Conservation (phyloP, 2,329 filamentous ascomycete species). For the Aspergillus awamori region DNA sequence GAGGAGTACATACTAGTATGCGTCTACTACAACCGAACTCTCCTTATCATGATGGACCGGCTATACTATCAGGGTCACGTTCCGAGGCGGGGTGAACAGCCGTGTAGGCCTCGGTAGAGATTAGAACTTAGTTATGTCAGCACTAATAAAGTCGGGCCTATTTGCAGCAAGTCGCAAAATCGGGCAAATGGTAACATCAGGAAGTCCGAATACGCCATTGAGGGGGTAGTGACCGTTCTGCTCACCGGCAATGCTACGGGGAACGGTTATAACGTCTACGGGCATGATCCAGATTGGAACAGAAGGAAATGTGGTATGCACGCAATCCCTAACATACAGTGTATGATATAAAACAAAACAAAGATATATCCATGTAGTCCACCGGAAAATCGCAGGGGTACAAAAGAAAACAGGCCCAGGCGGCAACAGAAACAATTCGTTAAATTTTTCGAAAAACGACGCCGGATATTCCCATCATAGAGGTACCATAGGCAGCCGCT, state of each 20-base stretch:
- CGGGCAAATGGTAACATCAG: not conserved
- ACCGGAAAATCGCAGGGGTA: conserved; percentile 35
- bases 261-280: not conserved
- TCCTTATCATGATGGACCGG: not conserved
- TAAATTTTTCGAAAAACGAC: conserved; percentile 40
- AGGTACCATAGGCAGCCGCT: conserved; percentile 29
- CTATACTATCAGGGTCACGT: not conserved
- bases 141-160: not conserved
- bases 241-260: too few relatives aligned
- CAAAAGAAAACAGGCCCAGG: conserved; percentile 24
- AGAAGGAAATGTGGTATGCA: conserved; percentile 40
- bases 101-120: not conserved
- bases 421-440: conserved; percentile 37
- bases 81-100: conserved; percentile 9
- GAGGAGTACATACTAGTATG: not conserved
- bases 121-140: conserved; percentile 8
- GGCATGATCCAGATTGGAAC: conserved; percentile 16
- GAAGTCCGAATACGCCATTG: not conserved
- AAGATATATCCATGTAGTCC: conserved; percentile 46
- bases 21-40: not conserved
- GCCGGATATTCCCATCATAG: conserved; percentile 35
- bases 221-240: not conserved
- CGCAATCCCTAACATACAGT: conserved; percentile 43
- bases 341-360: conserved; percentile 37
- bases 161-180: not conserved